Evolutionary conservation across 768 basidiomycete species (phyloP).

Genomic region (Plicaturopsis crispa): DNA sequence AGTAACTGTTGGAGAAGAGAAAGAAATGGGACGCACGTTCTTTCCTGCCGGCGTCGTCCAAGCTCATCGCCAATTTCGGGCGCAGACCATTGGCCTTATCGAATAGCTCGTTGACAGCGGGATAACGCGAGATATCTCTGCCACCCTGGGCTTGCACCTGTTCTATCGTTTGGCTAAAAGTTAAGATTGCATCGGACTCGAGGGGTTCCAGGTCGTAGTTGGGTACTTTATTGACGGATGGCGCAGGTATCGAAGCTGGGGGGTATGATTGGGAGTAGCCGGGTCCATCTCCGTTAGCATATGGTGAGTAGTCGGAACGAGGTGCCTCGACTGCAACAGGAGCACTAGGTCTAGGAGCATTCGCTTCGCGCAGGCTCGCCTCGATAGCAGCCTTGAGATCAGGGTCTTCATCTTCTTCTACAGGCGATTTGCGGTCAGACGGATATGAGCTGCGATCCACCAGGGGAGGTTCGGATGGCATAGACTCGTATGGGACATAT

Average conservation of each 20-base stretch:
- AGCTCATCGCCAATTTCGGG: conserved; percentile 75
- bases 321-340: conserved; percentile 55
- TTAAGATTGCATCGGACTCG: conserved; percentile 82
- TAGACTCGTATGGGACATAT: conserved; percentile 60
- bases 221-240: conserved; percentile 46
- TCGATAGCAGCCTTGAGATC: conserved; percentile 93
- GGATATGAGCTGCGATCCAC: conserved; percentile 50
- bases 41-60: conserved; percentile 82
- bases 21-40: conserved; percentile 48
- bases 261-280: conserved; percentile 39
- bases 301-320: conserved; percentile 31
- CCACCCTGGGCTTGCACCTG: conserved; percentile 75
- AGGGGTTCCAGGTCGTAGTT: conserved; percentile 75
- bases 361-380: conserved; percentile 84
- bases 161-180: conserved; percentile 87
- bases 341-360: conserved; percentile 71
- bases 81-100: conserved; percentile 73
- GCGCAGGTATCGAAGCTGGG: conserved; percentile 28
- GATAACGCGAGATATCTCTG: conserved; percentile 71
- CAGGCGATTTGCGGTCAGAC: conserved; percentile 17
- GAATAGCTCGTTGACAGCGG: conserved; percentile 77
- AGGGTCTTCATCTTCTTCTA: conserved; percentile 78
- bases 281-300: conserved; percentile 23
- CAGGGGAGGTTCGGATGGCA: conserved; percentile 53
- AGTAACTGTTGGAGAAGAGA: neutral